A percentile compares a stretch with the other conserved stretches of the same genome.
Conservation (phyloP, 2,329 filamentous ascomycete genomes). For the Coniella lustricola region DNA sequence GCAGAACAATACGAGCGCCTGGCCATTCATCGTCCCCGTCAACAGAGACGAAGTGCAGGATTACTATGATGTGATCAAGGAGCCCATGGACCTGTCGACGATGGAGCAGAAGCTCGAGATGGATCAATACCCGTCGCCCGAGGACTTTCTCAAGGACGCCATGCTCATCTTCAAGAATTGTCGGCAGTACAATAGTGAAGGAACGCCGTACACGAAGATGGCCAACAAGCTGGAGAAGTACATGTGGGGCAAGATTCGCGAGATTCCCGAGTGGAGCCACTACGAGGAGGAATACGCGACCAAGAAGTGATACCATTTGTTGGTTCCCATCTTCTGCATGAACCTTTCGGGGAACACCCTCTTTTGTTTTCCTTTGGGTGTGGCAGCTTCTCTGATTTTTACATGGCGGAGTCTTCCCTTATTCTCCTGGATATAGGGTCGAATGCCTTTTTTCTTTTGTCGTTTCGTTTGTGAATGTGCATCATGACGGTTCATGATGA, state of each 20-base stretch:
- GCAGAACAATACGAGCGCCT: conserved; percentile 86
- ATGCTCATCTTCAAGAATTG: conserved; percentile 92
- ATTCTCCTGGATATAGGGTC: too few relatives aligned
- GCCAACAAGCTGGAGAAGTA: conserved; percentile 89
- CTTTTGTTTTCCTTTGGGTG: not conserved
- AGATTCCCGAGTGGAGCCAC: conserved; percentile 86
- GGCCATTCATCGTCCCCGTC: conserved; percentile 92
- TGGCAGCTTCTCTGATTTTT: too few relatives aligned
- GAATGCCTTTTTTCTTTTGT: too few relatives aligned
- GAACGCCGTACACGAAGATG: conserved; percentile 87
- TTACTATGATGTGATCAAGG: conserved; percentile 97
- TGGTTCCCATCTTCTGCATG: not conserved
- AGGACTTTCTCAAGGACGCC: conserved; percentile 87
- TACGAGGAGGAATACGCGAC: conserved; percentile 31
- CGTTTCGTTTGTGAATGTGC: too few relatives aligned
- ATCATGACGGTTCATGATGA: too few relatives aligned
- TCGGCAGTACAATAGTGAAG: conserved; percentile 93
- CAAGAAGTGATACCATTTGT: conserved; percentile 1
- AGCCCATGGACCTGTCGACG: conserved; percentile 92
- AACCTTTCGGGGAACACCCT: not conserved
- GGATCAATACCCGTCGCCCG: conserved; percentile 82
- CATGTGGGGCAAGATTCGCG: conserved; percentile 90
- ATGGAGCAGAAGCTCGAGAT: conserved; percentile 96
- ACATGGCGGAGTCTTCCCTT: too few relatives aligned
- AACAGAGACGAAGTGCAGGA: conserved; percentile 96